Evolutionary conservation across 331 rosid genomes (phyloP), one percentile per base, ranked within the genome.

Genomic region (Quercus phellos): DNA sequence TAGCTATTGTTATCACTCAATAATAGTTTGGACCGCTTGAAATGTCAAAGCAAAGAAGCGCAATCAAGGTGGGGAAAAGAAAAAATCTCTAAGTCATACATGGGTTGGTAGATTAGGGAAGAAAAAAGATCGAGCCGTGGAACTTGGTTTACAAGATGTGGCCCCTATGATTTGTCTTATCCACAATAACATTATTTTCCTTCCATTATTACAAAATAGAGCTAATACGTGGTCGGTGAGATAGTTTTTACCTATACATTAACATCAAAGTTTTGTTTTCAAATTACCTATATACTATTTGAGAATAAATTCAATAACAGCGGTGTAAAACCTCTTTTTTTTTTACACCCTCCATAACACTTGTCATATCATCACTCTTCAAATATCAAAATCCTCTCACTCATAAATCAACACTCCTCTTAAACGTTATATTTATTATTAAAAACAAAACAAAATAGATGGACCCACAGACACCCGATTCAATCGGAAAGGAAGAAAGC

Each of bases 1-100:
- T 61, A 4, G 55, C 75, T 35, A 73, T 54, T 27, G 74, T 78
- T 73, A 55, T 73, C 78, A 12, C 74, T 66, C 66, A 38, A 38
- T 38, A 38, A 55, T 54, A 54, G 74, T 73, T 54, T 54, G 69
- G 70, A 54, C 54, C 35, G 68, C 67, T 38, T 58, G 22, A 66
- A 67, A 66, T 55, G 75, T 74, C 79, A 79, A 66, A 66, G 7
- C 19, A 18, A 54, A 42, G 17, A 18, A 21, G 29, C 14, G 29
- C 29, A 56, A 19, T 56, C 63, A 56, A 56, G 12, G 13, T 7
- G 27, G 68, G 56, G 55, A 26, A 18, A 8, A 63, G 38, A 18
- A 27, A 26, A 63, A 18, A 46, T 46, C 17, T 10, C 53, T 7
- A 53, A 18, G 55, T 69, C 63, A 34, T 58, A 26, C 68, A n/a